A percentile compares a stretch with the other conserved stretches of the same genome.
Conservation (phyloP, 2,329 filamentous ascomycete species). For the Fusarium temperatum region DNA sequence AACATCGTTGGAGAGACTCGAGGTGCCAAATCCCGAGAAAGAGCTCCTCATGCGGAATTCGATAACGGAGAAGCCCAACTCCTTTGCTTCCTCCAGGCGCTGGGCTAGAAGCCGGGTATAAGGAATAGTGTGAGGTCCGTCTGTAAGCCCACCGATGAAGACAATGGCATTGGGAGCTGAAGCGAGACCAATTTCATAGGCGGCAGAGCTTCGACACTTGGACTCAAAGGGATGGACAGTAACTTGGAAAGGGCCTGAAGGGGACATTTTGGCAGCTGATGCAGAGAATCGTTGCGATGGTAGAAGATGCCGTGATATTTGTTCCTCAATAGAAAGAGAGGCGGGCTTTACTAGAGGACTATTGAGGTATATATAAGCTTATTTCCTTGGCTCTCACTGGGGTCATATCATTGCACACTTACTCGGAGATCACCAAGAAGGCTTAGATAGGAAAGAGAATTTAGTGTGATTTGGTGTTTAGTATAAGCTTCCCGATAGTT, state of each 20-base stretch:
- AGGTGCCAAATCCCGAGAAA: slow-evolving; percentile 61
- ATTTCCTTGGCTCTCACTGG: background rate
- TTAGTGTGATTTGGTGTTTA: background rate
- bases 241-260: slow-evolving; percentile 51
- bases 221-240: slow-evolving; percentile 58
- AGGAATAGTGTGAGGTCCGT: slow-evolving; percentile 72
- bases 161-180: slow-evolving; percentile 67
- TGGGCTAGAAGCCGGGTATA: slow-evolving; percentile 62
- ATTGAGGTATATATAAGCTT: slow-evolving; percentile 18
- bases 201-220: slow-evolving; percentile 51
- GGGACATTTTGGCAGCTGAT: slow-evolving; percentile 36
- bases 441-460: background rate
- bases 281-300: background rate
- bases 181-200: slow-evolving; percentile 57
- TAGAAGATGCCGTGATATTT: background rate
- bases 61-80: slow-evolving; percentile 62
- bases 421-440: background rate
- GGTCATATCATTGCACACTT: background rate
- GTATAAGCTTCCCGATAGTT: background rate
- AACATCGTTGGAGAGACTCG: slow-evolving; percentile 61
- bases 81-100: slow-evolving; percentile 49
- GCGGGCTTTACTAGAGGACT: background rate
- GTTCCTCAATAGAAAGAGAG: background rate
- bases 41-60: slow-evolving; percentile 65
- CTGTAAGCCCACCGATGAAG: slow-evolving; percentile 75